Evolutionary conservation across 2,329 filamentous ascomycete genomes (phyloP), one percentile per base, ranked within the genome.

Genomic region (Periconia digitata): DNA sequence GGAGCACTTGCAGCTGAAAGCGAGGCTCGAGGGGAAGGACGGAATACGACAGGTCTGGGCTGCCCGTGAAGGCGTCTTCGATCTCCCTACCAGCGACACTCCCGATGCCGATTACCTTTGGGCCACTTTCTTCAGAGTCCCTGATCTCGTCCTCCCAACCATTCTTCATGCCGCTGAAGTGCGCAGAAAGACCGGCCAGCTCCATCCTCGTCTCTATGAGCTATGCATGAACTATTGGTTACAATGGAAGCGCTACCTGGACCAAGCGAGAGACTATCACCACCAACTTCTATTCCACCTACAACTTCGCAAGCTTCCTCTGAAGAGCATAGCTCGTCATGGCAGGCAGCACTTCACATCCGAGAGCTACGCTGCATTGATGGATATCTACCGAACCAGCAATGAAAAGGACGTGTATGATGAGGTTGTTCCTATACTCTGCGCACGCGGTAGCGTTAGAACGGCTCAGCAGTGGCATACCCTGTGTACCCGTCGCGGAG

Each of bases 1-100:
- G 1, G 58, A 68, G 36, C 58, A 74, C 10, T 58, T 80, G 16
- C 66, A 72, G 20, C 72, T 70, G 36, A 62, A 70, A 40, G 66
- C 74, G 39, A 66, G 76, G 37, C 49, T 73, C 15, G 58, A 77
- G 53, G 75, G 77, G 0, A 40, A 56, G 17, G 45, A 59, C 17
- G 79, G 78, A 10, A 66, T 77, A 5, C 40, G 56, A n/a, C 63
- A 69, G 6, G 67, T 79, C 5, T 81, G 76, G 75, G 51, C 68
- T 24, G 71, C 64, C 3, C 38, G 70, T 74, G 63, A 63, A 56
- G 43, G 55, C 12, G 56, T 62, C 2, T 58, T 78, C 20, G 56
- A 66, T 18, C 52, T 81, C 10, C 77, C 77, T 13, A 67, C 59
- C 2, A 51, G 56, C 12, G 72, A 73, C 16, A 63, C 58, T 15